Evolutionary conservation across 1,284 basidiomycete genomes (phyloP).

Genomic region (Anthracocystis walkeri): DNA sequence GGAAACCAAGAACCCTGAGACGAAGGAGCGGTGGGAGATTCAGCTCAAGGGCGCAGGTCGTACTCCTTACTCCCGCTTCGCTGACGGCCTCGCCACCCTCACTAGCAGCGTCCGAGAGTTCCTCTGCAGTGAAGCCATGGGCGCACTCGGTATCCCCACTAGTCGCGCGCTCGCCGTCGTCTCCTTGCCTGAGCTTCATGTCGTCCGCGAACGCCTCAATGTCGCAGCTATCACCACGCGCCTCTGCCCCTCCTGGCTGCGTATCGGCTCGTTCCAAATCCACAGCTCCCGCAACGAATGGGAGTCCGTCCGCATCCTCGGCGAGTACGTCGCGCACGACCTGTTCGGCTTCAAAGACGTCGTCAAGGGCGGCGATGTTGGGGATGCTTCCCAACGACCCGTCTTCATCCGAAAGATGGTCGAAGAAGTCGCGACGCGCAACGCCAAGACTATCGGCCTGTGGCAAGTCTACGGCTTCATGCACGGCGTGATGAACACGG

Average conservation of each 20-base stretch:
- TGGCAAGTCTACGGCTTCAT: constrained; percentile 78
- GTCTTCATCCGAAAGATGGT: constrained; percentile 56
- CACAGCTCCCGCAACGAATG: constrained; percentile 75
- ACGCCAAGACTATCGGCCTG: constrained; percentile 88
- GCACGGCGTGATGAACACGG: constrained; percentile 88
- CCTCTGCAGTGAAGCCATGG: constrained; percentile 77
- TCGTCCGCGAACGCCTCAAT: constrained; percentile 83
- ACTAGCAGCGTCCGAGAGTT: constrained; percentile 92
- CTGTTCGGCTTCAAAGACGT: constrained; percentile 67
- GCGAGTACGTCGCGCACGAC: constrained; percentile 78
- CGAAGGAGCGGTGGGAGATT: constrained; percentile 74
- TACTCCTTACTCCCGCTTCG: constrained; percentile 89
- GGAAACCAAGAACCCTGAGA: constrained; percentile 76
- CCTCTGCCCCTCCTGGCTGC: constrained; percentile 87
- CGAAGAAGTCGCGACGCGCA: constrained; percentile 76
- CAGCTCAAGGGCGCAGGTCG: constrained; percentile 94
- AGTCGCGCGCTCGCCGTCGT: constrained; percentile 87
- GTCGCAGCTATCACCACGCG: constrained; percentile 84
- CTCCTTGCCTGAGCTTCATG: constrained; percentile 80
- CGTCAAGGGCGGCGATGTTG: constrained; percentile 31
- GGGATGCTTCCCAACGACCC: constrained; percentile 11
- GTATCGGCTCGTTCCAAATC: constrained; percentile 91
- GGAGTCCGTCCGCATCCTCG: constrained; percentile 75
- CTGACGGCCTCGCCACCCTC: constrained; percentile 92
- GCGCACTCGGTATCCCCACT: constrained; percentile 87